Percentiles rank a stretch among this genome's conserved stretches.
These are phyloP conservation scores for Limtongia smithiae DNA, from an alignment of 805 yeast species.

Conservation along the genomic window DNA sequence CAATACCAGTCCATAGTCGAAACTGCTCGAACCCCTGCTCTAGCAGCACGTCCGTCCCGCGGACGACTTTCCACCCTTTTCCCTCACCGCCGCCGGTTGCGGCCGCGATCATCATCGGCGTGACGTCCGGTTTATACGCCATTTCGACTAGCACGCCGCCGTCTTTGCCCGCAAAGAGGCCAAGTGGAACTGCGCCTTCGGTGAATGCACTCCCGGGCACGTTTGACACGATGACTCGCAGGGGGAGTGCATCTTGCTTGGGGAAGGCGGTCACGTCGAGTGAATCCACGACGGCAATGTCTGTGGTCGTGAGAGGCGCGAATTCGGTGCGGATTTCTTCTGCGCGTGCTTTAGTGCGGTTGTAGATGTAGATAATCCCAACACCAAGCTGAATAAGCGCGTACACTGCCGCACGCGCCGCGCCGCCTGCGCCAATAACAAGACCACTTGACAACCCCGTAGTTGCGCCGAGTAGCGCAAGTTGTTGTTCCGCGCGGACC, in stretches of 20 bases:
- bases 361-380: slow-evolving; percentile 68
- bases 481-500: slow-evolving; percentile 64
- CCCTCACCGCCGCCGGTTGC: slow-evolving; percentile 49
- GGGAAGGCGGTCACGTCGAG: slow-evolving; percentile 8
- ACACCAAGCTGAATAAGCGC: slow-evolving; percentile 82
- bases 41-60: slow-evolving; percentile 88
- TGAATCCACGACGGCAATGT: slow-evolving; percentile 17
- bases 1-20: slow-evolving; percentile 55
- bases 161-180: slow-evolving; percentile 5
- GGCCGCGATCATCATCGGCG: slow-evolving; percentile 80
- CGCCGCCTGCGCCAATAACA: slow-evolving; percentile 98
- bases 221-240: slow-evolving; percentile 20
- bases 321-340: slow-evolving; percentile 56
- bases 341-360: slow-evolving; percentile 71
- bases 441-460: slow-evolving; percentile 69
- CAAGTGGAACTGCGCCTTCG: slow-evolving; percentile 5
- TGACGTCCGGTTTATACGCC: slow-evolving; percentile 84
- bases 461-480: slow-evolving; percentile 56
- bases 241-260: neutral
- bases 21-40: slow-evolving; percentile 92
- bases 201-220: slow-evolving; percentile 24
- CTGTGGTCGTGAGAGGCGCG: slow-evolving; percentile 41
- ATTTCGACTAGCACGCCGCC: slow-evolving; percentile 65
- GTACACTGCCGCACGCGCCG: slow-evolving; percentile 89
- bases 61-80: slow-evolving; percentile 72